Base-by-base conservation (phyloP, 805 yeast species). In the Tetrapisispora namnaoensis region DNA sequence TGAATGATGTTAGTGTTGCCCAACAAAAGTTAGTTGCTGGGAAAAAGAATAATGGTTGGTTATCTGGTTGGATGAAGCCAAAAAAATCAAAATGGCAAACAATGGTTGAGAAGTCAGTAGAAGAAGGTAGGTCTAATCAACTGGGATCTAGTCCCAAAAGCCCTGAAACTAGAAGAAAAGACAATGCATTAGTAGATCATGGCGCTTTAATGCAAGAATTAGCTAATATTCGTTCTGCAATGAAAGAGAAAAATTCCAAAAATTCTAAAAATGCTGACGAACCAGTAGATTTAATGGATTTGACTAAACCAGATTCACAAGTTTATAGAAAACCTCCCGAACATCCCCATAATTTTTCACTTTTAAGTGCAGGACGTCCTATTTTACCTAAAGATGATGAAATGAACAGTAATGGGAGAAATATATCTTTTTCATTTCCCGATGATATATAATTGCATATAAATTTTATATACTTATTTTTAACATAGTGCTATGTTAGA, bases 1-100 rank as follows among this genome's bases (percentile, higher is more conserved):
- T 93, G 13, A 72, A 74, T 49, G 99, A 93, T 62, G 85, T 91
- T 57, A 96, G 88, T 55, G 87, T 84, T 54, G 95, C 95, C 0
- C 76, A 86, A 48, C 80, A 78, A 47, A 77, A 77, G 53, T 71
- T 80, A 73, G 67, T 67, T 14, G 66, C 59, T 49, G 71, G 69
- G 55, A 65, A 70, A 48, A 67, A 69, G 24, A 60, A 64, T 40
- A 62, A 63, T 46, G 62, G 64, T 39, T 75, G 70, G 73, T 61
- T 65, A 43, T 68, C 70, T 24, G 72, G 70, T 49, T 71, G 73
- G 72, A 70, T 78, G 53, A 75, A 72, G 50, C 76, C 78, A 17
- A 75, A 76, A 57, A 72, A 74, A 58, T 74, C 76, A 44, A 81
- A 79, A 51, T 80, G 85, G 85, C 69, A 76, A 70, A 59, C 77